Evolutionary conservation across 2,329 filamentous ascomycete genomes (phyloP).

Genomic region (Cladophialophora yegresii): DNA sequence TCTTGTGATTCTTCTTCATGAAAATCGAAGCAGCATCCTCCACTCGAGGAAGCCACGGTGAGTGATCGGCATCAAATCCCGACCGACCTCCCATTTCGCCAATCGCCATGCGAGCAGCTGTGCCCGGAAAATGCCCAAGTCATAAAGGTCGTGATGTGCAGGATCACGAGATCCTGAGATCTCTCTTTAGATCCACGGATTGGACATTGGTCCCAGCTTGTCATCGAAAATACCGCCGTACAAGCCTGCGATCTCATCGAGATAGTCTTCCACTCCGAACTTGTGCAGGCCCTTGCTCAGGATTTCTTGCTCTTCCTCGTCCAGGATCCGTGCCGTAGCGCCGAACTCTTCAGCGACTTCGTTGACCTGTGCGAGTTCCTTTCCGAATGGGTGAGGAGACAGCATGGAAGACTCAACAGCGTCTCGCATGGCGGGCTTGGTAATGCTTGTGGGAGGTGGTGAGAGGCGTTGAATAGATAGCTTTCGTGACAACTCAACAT

Average conservation of each 20-base stretch:
- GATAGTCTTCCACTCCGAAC: conserved; percentile 79
- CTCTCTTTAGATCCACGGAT: conserved; percentile 45
- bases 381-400: conserved; percentile 73
- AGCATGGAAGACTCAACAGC: conserved; percentile 41
- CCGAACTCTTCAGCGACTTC: conserved; percentile 90
- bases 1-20: background rate
- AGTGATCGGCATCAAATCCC: background rate
- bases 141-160: conserved; percentile 20
- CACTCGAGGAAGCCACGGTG: background rate
- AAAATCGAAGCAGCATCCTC: background rate
- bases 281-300: conserved; percentile 68
- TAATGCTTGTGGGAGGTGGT: conserved; percentile 44
- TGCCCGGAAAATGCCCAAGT: conserved; percentile 3
- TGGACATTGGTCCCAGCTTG: conserved; percentile 42
- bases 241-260: conserved; percentile 73
- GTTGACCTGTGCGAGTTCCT: conserved; percentile 86
- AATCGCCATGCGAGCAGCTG: conserved; percentile 16
- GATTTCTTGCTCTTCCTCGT: conserved; percentile 74
- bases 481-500: conserved; percentile 72
- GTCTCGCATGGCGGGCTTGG: conserved; percentile 40
- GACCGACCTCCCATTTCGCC: conserved; percentile 15
- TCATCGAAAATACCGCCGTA: conserved; percentile 63
- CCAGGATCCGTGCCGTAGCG: conserved; percentile 54
- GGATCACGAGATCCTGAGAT: conserved; percentile 1
- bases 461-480: conserved; percentile 61